Evolutionary conservation across 768 basidiomycete genomes (phyloP), one percentile per base, ranked within the genome.

Genomic region (Lactifluus volemus): DNA sequence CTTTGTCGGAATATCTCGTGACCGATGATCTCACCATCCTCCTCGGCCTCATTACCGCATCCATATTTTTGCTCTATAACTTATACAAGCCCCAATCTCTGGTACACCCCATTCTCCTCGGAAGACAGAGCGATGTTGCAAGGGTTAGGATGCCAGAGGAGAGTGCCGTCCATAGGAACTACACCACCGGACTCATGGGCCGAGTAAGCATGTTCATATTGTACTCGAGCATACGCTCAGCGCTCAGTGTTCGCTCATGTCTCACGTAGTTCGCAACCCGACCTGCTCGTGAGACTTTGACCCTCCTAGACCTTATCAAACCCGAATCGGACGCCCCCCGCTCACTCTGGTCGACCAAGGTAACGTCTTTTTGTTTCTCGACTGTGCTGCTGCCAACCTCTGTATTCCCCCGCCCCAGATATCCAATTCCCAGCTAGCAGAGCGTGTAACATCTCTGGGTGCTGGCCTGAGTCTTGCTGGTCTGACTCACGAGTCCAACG

Each of bases 101-200:
- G 47, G 92, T 95, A 0, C 94, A 97, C 68, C 94, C 94, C n/a
- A 88, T 98, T 65, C 79, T 96, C 9, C 81, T 98, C 1, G 93
- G 94, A 7, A 78, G 92, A 53, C 94, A 98, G 78, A 92, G 91
- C 67, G 95, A 97, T 71, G 87, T 88, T 30, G 86, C 85, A 12
- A 79, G 86, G 53, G 90, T 94, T 4, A 78, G 94, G 55, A 85
- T 90, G 68, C 79, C 87, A 12, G 78, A 81, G 8, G 89, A 95
- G 74, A 93, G 90, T 67, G 90, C 92, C 0, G 77, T 94, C 15
- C 96, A 95, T 72, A 82, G 95, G 68, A 92, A 90, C 75, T 97
- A 94, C 77, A 83, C 88, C 14, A 92, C 88, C 29, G 90, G 90
- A 14, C 76, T 89, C 60, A 81, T 84, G 83, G 93, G 83, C 67